Evolutionary conservation across 2,329 filamentous ascomycete genomes (phyloP), one percentile per base, ranked within the genome.

Genomic region (Sordariomycetes sp.): DNA sequence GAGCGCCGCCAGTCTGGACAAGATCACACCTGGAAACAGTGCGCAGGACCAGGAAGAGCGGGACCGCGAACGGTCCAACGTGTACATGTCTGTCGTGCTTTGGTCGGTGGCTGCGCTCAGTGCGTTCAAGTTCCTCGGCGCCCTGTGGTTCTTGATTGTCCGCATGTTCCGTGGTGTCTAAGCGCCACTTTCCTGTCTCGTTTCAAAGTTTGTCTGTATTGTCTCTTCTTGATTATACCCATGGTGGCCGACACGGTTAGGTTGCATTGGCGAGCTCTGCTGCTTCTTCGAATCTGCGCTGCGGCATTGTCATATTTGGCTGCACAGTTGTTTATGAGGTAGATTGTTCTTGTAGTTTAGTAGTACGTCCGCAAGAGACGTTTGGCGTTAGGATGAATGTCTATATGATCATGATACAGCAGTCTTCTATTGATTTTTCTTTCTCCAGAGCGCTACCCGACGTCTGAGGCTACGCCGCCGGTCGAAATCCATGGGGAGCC

Each of bases 141-240:
- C 85, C 1, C 69, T 86, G 59, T 94, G 87, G 86, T 95, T 95
- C 64, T 72, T 98, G 67, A 70, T 96, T 46, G 81, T 90, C 37
- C 72, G 87, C 49, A 73, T 93, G 75, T 90, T 94, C 58, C 76
- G 86, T 42, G 77, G 77, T 45, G 77, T 82, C 37, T 80, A 63
- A 47, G 30, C 19, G 18, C 18, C 20, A 18, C 20, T 21, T 32
- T 9, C 18, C 18, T 21, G 16, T 16, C 9, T 18, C 20, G 28
- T 21, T 21, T 32, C 16, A 5, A 19, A 17, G 20, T 36, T 31
- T 16, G 19, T 28, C 20, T 6, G 7, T 21, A 12, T 32, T 6
- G 5, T 21, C 20, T 15, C 6, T 29, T 27, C 29, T 28, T 29
- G 23, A 34, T 28, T 34, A 34, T 34, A 34, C 32, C 32, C 32